Evolutionary conservation across 768 basidiomycete genomes (phyloP), one percentile per base, ranked within the genome.

Genomic region (Kwoniella sp.): DNA sequence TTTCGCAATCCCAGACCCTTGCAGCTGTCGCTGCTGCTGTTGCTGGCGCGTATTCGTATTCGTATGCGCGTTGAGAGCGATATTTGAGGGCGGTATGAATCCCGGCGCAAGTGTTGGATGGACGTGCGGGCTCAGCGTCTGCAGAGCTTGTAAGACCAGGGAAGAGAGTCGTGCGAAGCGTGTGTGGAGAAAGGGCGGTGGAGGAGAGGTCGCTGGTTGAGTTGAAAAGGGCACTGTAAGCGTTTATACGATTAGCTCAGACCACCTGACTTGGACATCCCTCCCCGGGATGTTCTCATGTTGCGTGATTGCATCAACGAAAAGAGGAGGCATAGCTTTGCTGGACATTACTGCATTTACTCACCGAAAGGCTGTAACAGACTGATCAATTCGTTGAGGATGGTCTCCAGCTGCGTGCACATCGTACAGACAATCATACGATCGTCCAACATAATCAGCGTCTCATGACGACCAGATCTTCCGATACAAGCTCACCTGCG

Each of bases 331-430:
- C 7, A 37, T 37, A 7, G 34, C 5, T 5, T 37, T 5, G 34
- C 7, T 37, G 13, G 34, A 7, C 5, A 5, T 7, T 5, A 13
- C 34, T 37, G 15, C n/a, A 52, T 30, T 23, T n/a, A 59, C 67
- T 31, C 38, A 66, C 68, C 66, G 50, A 68, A 72, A 9, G 72
- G 70, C 25, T 55, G 50, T 4, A 72, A 17, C 2, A 73, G 68
- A 15, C 61, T 28, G 29, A 73, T 63, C 7, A 76, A 45, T 28
- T 76, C 72, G n/a, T 31, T 45, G 4, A 76, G 29, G 17, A 59
- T 51, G 23, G 41, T 55, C n/a, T 60, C 23, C 7, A 76, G 62
- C 74, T 76, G 47, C 11, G 20, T 48, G 5, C 7, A 5, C 5
- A 34, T 34, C 13, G 34, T 5, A 34, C 7, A 34, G 34, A 34